Conservation (phyloP, 345 rosid genomes). For the Anastatica hierochuntica region DNA sequence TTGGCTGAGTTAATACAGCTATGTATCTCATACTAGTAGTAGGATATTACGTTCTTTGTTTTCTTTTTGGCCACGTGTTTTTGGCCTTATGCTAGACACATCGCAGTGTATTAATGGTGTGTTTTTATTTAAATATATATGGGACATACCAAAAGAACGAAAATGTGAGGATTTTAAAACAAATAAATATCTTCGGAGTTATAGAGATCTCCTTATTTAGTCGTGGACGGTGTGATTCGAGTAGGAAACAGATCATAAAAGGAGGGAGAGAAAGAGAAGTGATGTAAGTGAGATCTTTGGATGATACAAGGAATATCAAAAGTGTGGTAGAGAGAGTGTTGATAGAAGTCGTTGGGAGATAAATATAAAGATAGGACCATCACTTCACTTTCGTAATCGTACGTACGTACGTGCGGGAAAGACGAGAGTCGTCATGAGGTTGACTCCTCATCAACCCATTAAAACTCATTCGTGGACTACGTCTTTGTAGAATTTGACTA, state of each 20-base stretch:
- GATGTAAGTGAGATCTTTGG: slow-evolving; percentile 26
- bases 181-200: slow-evolving; percentile 5
- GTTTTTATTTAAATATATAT: not conserved
- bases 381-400: slow-evolving; percentile 9
- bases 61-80: slow-evolving; percentile 4
- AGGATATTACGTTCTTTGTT: not conserved
- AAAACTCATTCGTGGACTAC: slow-evolving; percentile 22
- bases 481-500: slow-evolving; percentile 15
- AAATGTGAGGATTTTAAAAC: slow-evolving; percentile 10
- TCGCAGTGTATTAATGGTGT: slow-evolving; percentile 2
- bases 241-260: slow-evolving; percentile 5
- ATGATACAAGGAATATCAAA: slow-evolving; percentile 21
- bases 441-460: slow-evolving; percentile 26
- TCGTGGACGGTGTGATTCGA: slow-evolving; percentile 15
- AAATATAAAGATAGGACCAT: slow-evolving; percentile 11
- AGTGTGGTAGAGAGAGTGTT: slow-evolving; percentile 24
- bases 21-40: not conserved
- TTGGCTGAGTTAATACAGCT: slow-evolving; percentile 2
- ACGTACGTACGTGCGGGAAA: slow-evolving; percentile 27
- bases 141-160: slow-evolving; percentile 10
- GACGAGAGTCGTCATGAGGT: slow-evolving; percentile 19
- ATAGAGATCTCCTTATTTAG: slow-evolving; percentile 13
- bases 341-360: slow-evolving; percentile 25
- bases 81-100: slow-evolving; percentile 10
- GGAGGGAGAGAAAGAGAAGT: not conserved